phyloP scores from a whole-genome alignment of 768 basidiomycete genomes.

The Symmetrospora coprosmae region DNA sequence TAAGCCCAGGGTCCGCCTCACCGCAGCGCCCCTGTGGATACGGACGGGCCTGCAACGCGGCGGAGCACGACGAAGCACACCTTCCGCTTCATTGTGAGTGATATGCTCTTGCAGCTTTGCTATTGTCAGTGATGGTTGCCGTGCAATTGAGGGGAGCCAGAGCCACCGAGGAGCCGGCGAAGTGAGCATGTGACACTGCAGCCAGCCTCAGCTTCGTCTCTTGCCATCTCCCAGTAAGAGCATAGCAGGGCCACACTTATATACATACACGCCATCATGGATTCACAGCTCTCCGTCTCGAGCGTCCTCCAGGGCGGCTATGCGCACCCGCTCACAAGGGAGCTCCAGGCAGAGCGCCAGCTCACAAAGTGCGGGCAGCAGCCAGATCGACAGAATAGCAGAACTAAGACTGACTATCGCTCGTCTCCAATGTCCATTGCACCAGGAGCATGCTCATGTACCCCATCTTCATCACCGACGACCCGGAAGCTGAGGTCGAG shows the following conservation, averaged over 20 bases:
- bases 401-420: no score
- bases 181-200: no score
- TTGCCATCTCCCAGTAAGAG: neutral
- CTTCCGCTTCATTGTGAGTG: constrained; percentile 11
- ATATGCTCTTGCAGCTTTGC: neutral
- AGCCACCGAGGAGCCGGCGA: neutral
- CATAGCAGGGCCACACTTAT: neutral
- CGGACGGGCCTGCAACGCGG: no score
- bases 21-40: neutral
- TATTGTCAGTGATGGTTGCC: neutral
- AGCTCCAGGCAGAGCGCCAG: constrained; percentile 67
- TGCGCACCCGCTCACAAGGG: constrained; percentile 72
- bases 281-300: constrained; percentile 21
- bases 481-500: constrained; percentile 64
- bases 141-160: neutral
- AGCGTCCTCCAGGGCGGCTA: constrained; percentile 58
- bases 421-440: no score
- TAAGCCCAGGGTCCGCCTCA: neutral
- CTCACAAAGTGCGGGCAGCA: constrained; percentile 49
- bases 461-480: constrained; percentile 94
- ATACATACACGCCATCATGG: neutral
- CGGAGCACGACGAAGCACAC: no score
- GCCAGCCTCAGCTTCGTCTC: no score
- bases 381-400: neutral
- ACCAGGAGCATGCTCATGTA: constrained; percentile 80